Conservation (phyloP, 2,329 filamentous ascomycete genomes). For the Trichoderma sp. region DNA sequence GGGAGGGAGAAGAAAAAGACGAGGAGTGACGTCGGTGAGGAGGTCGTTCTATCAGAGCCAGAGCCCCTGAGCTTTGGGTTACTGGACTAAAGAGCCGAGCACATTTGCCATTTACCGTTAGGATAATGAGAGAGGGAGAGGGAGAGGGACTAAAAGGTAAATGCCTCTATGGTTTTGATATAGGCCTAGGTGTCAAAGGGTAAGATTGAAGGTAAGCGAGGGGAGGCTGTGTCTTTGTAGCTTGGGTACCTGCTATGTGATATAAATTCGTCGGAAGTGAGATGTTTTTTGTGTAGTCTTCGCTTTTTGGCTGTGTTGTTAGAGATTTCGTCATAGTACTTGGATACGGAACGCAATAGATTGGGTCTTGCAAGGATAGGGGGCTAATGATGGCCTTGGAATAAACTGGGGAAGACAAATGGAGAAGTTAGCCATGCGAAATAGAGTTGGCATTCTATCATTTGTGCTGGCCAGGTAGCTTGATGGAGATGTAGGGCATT, state of each 20-base stretch:
- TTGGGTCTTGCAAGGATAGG: slow-evolving; percentile 1
- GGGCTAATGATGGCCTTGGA: slow-evolving; percentile 8
- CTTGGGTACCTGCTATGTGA: not conserved
- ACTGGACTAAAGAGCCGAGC: slow-evolving; percentile 67
- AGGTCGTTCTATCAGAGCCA: slow-evolving; percentile 67
- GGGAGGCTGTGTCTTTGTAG: slow-evolving; percentile 12
- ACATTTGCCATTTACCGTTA: slow-evolving; percentile 46
- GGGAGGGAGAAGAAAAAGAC: slow-evolving; percentile 14
- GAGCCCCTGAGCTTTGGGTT: slow-evolving; percentile 60
- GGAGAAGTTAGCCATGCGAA: not conserved
- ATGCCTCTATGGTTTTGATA: not conserved
- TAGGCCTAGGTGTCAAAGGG: not conserved
- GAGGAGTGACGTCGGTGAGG: slow-evolving; percentile 33
- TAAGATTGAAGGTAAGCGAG: not conserved
- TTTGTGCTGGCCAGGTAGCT: not conserved
- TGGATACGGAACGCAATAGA: slow-evolving; percentile 3
- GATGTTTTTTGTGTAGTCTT: slow-evolving; percentile 17
- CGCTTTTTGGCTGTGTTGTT: not conserved
- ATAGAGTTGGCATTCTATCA: not conserved
- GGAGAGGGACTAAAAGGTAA: not conserved
- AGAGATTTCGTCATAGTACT: slow-evolving; percentile 10
- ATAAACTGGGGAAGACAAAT: slow-evolving; percentile 13
- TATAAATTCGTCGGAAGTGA: slow-evolving; percentile 10
- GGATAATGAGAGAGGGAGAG: not conserved
- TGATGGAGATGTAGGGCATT: not conserved